Evolutionary conservation across 1,284 basidiomycete species (phyloP).

Genomic region (Cutaneotrichosporon cutaneum): DNA sequence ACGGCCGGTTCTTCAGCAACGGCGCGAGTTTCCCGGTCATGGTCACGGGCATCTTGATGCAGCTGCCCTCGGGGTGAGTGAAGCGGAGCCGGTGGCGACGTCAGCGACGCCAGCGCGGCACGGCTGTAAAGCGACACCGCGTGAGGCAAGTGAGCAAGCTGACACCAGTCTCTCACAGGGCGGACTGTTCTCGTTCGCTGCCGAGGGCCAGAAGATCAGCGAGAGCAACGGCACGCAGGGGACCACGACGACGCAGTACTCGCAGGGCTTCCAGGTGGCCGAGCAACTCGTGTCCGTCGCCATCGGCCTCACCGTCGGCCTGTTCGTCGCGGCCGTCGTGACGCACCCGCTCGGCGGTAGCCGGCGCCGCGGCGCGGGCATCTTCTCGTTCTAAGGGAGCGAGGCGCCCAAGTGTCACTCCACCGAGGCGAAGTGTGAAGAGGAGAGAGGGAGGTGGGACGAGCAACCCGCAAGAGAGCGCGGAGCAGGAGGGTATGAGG

Average conservation of each 20-base stretch:
- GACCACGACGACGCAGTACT: conserved; percentile 53
- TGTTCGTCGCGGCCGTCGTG: conserved; percentile 58
- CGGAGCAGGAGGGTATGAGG: background rate
- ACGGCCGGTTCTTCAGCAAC: conserved; percentile 58
- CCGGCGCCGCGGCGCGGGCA: conserved; percentile 51
- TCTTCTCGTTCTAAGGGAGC: conserved; percentile 55
- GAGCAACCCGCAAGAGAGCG: too few species aligned
- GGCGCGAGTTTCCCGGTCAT: conserved; percentile 52
- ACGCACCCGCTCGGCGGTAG: conserved; percentile 56
- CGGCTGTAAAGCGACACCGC: background rate
- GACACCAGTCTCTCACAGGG: conserved; percentile 54
- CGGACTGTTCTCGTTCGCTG: conserved; percentile 62
- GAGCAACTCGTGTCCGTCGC: conserved; percentile 54
- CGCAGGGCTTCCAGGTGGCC: conserved; percentile 49
- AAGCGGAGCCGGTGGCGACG: too few species aligned
- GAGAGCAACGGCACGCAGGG: conserved; percentile 4
- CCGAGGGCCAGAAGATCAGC: conserved; percentile 7
- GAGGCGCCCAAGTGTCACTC: background rate
- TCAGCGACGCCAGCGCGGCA: too few species aligned
- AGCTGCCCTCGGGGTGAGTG: conserved; percentile 68
- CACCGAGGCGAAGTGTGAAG: too few species aligned
- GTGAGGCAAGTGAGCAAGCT: background rate
- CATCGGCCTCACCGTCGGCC: conserved; percentile 63
- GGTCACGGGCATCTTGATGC: conserved; percentile 74
- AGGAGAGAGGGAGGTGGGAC: background rate